These are phyloP conservation scores for Salvia hispanica DNA, from an alignment of 257 asterid genomes.

Conservation along the genomic window DNA sequence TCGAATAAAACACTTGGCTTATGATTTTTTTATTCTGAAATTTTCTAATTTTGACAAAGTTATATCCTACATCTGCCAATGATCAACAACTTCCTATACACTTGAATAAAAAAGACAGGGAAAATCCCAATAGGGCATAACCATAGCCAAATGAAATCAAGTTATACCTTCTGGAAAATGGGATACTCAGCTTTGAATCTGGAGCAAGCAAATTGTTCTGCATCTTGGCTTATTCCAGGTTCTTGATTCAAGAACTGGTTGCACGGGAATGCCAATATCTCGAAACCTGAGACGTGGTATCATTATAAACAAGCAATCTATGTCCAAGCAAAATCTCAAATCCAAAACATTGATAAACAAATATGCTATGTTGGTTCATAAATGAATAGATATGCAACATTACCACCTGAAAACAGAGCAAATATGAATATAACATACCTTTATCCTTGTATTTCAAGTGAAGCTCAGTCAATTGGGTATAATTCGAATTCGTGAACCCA, in stretches of 20 bases:
- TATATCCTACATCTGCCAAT: background rate
- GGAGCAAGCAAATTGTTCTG: slow-evolving; percentile 77
- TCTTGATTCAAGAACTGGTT: slow-evolving; percentile 89
- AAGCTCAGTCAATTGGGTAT: slow-evolving; percentile 76
- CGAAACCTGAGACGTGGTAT: slow-evolving; percentile 57
- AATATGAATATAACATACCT: slow-evolving; percentile 45
- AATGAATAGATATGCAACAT: background rate
- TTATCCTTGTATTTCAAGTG: slow-evolving; percentile 65
- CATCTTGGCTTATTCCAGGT: slow-evolving; percentile 80
- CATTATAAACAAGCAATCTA: slow-evolving; percentile 21
- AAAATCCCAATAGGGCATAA: background rate
- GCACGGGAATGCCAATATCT: slow-evolving; percentile 89
- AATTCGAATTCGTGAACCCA: slow-evolving; percentile 74
- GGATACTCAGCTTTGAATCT: slow-evolving; percentile 89
- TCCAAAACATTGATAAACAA: background rate
- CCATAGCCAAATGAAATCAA: background rate
- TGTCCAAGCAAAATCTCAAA: background rate
- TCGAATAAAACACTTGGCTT: too few species aligned
- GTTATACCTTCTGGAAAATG: slow-evolving; percentile 77
- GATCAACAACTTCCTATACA: slow-evolving; percentile 6
- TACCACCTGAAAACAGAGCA: background rate
- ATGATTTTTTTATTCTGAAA: too few species aligned
- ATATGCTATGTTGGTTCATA: background rate
- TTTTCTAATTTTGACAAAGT: background rate
- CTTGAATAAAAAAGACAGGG: background rate